Percentiles rank a stretch among this genome's conserved stretches.
Conservation (phyloP, 2,329 filamentous ascomycete species). For the Arachnopeziza araneosa region DNA sequence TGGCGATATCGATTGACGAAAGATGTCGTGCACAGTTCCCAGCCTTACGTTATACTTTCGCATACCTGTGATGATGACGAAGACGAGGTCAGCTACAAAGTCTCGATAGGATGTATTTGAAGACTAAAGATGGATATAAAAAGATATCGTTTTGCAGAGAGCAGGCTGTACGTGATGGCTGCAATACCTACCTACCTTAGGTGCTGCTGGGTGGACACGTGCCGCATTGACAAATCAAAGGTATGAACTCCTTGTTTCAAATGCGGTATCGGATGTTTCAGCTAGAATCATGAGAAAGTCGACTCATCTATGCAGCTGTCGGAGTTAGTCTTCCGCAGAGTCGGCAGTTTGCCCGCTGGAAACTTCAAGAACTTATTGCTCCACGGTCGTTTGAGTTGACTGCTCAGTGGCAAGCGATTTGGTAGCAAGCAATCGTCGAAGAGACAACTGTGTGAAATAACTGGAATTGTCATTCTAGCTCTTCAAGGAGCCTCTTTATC, state of each 20-base stretch:
- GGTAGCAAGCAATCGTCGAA: conserved; percentile 5
- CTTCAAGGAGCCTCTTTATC: conserved; percentile 6
- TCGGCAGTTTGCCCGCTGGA: conserved; percentile 9
- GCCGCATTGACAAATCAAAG: too few species aligned
- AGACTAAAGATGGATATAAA: conserved; percentile 8
- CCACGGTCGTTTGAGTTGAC: conserved; percentile 7
- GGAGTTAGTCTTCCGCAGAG: conserved; percentile 8
- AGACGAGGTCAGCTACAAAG: conserved; percentile 8
- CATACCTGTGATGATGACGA: conserved; percentile 6
- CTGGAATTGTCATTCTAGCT: conserved; percentile 2
- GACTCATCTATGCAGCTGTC: conserved; percentile 1
- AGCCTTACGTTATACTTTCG: conserved; percentile 11
- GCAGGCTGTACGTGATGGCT: conserved; percentile 3
- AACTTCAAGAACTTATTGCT: conserved; percentile 11
- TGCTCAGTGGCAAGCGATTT: conserved; percentile 6
- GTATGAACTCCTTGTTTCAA: conserved; percentile 5
- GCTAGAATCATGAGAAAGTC: conserved; percentile 10
- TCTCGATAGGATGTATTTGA: background rate
- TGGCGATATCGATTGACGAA: too few species aligned
- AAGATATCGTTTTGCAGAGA: conserved; percentile 12
- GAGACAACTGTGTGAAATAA: conserved; percentile 5
- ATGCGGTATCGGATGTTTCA: conserved; percentile 29
- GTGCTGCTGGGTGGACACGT: conserved; percentile 4
- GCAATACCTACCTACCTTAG: too few species aligned
- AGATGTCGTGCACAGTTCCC: too few species aligned